Evolutionary conservation across 805 yeast species (phyloP).

Genomic region (Yueomyces sinensis): DNA sequence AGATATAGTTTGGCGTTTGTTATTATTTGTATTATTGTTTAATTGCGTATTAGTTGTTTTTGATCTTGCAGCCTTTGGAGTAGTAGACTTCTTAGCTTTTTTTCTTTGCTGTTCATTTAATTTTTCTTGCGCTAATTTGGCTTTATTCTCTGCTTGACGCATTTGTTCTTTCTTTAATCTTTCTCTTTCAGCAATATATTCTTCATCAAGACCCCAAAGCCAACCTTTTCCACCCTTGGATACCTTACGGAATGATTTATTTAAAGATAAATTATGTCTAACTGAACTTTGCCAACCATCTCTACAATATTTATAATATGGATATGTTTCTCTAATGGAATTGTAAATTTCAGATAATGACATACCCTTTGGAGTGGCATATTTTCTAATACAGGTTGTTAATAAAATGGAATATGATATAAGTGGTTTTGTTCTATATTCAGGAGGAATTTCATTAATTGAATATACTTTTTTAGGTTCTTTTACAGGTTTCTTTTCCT

Average conservation of each 20-base stretch:
- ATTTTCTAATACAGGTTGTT: conserved; percentile 60
- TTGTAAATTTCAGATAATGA: conserved; percentile 75
- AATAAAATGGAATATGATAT: conserved; percentile 71
- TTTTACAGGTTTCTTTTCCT: conserved; percentile 37
- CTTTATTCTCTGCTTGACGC: conserved; percentile 48
- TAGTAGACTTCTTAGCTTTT: conserved; percentile 17
- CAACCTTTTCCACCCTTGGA: conserved; percentile 88
- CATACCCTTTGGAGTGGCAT: conserved; percentile 59
- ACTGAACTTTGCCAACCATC: conserved; percentile 98
- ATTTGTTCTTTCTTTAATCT: conserved; percentile 53
- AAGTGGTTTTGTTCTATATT: conserved; percentile 73
- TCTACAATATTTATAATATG: conserved; percentile 85
- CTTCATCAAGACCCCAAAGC: conserved; percentile 88
- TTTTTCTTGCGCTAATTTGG: conserved; percentile 40
- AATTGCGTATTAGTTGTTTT: conserved; percentile 3
- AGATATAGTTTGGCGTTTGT: conserved; percentile 22
- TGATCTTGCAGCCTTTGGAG: conserved; percentile 4
- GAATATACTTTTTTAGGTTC: conserved; percentile 52
- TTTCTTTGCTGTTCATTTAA: conserved; percentile 38
- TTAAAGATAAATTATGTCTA: conserved; percentile 75
- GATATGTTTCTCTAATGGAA: conserved; percentile 76
- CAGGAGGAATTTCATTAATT: conserved; percentile 79
- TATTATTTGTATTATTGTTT: too few relatives aligned
- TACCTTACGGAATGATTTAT: conserved; percentile 71
- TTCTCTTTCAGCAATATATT: conserved; percentile 71